A percentile compares a stretch with the other conserved stretches of the same genome.
Evolutionary conservation across 805 yeast species (phyloP).

Genomic region (Lipomyces chichibuensis): DNA sequence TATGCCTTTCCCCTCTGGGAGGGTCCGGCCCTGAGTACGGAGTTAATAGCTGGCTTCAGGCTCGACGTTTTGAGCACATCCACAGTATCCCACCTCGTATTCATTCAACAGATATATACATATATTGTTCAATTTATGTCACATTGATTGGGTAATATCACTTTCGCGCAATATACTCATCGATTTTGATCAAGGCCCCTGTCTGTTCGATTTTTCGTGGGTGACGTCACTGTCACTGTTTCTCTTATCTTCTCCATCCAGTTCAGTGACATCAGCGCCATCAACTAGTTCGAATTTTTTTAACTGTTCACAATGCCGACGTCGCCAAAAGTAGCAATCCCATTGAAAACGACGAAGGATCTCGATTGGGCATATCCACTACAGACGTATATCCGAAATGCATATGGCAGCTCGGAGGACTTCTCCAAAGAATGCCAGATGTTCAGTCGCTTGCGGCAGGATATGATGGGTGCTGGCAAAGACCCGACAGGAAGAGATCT

Average conservation of each 20-base stretch:
- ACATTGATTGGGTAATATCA: background rate
- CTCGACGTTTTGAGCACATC: too few species aligned
- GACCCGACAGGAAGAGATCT: conserved; percentile 56
- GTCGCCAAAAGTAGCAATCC: conserved; percentile 44
- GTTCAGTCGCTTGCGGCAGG: conserved; percentile 63
- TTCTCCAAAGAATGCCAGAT: conserved; percentile 58
- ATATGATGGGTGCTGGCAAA: conserved; percentile 54
- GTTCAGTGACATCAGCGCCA: background rate
- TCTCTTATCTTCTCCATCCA: background rate
- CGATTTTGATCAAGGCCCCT: background rate
- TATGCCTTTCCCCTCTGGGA: too few species aligned
- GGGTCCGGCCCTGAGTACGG: too few species aligned
- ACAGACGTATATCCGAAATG: conserved; percentile 56
- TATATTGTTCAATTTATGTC: background rate
- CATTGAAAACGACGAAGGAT: conserved; percentile 54
- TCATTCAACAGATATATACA: background rate
- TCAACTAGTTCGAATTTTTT: background rate
- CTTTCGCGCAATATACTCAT: background rate
- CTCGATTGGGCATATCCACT: conserved; percentile 70
- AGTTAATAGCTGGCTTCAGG: too few species aligned
- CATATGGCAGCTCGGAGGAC: conserved; percentile 65
- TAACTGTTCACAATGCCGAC: conserved; percentile 23
- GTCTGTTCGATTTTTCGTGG: background rate
- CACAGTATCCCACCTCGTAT: too few species aligned
- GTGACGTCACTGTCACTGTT: background rate